These are phyloP conservation scores for Cytospora schulzeri DNA, from an alignment of 2,329 filamentous ascomycete genomes.

Conservation along the genomic window DNA sequence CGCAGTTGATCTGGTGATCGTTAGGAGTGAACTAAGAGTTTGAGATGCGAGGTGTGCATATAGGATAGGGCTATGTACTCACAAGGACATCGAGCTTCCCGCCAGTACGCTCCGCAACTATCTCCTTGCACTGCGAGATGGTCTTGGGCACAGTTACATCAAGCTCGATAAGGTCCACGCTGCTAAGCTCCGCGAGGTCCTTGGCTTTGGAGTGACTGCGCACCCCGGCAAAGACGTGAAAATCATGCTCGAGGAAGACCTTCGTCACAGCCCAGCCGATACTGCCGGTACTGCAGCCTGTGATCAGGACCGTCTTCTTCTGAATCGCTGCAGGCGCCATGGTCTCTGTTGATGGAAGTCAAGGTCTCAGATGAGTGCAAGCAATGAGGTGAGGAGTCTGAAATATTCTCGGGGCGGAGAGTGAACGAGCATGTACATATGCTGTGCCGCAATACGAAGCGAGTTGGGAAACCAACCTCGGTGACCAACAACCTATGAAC, in stretches of 20 bases:
- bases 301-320: constrained; percentile 35
- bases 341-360: background rate
- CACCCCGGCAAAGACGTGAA: constrained; percentile 13
- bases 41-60: background rate
- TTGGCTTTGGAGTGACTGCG: background rate
- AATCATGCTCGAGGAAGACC: constrained; percentile 4
- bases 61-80: background rate
- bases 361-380: background rate
- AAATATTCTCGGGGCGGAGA: background rate
- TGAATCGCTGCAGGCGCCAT: constrained; percentile 2
- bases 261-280: constrained; percentile 36
- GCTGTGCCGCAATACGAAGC: background rate
- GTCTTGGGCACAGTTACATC: constrained; percentile 7
- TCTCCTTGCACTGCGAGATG: constrained; percentile 2
- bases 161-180: constrained; percentile 2
- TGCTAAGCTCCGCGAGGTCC: constrained; percentile 5
- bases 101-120: constrained; percentile 3
- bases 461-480: background rate
- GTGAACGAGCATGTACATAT: background rate
- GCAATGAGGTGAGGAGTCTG: background rate
- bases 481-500: no score
- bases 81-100: constrained; percentile 11
- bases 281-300: constrained; percentile 39
- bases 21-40: background rate
- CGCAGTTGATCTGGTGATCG: constrained; percentile 1